Percentiles rank a stretch among this genome's conserved stretches.
Conservation (phyloP, 352 stramenopile genomes). For the Globisporangium okanoganense region DNA sequence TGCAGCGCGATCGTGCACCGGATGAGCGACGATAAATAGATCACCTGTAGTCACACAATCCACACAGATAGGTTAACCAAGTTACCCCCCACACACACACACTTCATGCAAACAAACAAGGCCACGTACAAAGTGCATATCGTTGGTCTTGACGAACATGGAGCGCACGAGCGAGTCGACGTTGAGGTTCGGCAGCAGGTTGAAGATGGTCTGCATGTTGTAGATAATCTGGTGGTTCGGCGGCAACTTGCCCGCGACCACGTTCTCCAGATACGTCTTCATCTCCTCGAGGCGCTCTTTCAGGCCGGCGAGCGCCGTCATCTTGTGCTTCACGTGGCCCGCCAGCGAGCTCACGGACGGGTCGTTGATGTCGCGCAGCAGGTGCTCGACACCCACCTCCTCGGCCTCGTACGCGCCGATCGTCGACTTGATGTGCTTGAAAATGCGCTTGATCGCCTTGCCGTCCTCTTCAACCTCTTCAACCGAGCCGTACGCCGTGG, state of each 20-base stretch:
- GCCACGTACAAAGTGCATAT: constrained; percentile 96
- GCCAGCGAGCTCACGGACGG: constrained; percentile 97
- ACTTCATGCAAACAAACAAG: background rate
- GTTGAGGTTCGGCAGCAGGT: constrained; percentile 98
- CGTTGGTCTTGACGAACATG: constrained; percentile 99
- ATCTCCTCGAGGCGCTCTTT: constrained; percentile 96
- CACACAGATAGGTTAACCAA: too few relatives aligned
- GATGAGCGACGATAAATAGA: constrained; percentile 98
- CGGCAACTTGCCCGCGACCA: constrained; percentile 73
- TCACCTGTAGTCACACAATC: constrained; percentile 65
- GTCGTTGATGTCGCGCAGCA: constrained; percentile 99
- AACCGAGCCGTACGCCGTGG: constrained; percentile 96
- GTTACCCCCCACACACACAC: too few relatives aligned
- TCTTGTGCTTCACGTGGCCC: constrained; percentile 98
- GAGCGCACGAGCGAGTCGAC: constrained; percentile 94
- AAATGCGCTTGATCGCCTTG: constrained; percentile 96
- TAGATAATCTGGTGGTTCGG: constrained; percentile 95
- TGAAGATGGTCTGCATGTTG: constrained; percentile 99
- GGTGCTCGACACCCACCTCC: constrained; percentile 97
- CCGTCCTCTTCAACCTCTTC: constrained; percentile 96
- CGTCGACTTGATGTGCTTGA: constrained; percentile 97
- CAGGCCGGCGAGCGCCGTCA: constrained; percentile 93
- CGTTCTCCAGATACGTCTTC: constrained; percentile 96
- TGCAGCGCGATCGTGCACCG: constrained; percentile 97
- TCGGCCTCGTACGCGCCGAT: constrained; percentile 96